Base-by-base conservation (phyloP, 1,139 yeast species). In the Torulaspora globosa region DNA sequence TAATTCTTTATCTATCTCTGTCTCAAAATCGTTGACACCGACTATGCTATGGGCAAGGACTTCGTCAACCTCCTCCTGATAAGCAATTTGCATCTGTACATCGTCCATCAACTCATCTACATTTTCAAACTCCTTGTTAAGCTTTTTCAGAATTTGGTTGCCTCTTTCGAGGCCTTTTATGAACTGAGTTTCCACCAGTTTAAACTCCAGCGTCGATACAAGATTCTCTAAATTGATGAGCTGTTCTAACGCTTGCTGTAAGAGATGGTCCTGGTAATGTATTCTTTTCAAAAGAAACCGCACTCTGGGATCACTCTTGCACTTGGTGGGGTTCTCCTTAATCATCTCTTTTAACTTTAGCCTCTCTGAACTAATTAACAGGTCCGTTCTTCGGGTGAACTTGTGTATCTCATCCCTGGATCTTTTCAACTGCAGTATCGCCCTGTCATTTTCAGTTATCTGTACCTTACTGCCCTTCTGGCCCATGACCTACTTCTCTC, bases 81-180 rank as follows among this genome's bases (percentile, higher is more conserved):
- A 84, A 32, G 82, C 72, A 16, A 82, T 72, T 46, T 92, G 95
- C 32, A 88, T 96, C 39, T 84, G 88, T 27, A 86, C 75, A 47
- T 87, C 94, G 62, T 90, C 97, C 76, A 90, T 69, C 5, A 92
- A 73, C 61, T 75, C 75, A 58, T 89, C 97, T n/a, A 89, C 84
- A 59, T 79, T 79, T 37, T 80, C 80, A 79, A 89, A 78, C 59
- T 90, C 96, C 45, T 71, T 71, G 65, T 92, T 90, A 50, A 92
- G 72, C 53, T 79, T 80, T 55, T 76, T 80, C 54, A 92, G 73
- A 7, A 88, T 87, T 48, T 74, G 70, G 62, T 84, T 88, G 21
- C 97, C 97, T 54, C 84, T 83, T 55, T 79, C 74, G 38, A 92
- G 71, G 0, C 97, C 96, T 52, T 76, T 78, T 12, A 89, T 57